A percentile compares a stretch with the other conserved stretches of the same genome.
Evolutionary conservation across 345 rosid species (phyloP).

Genomic region (Lepidium didymum): DNA sequence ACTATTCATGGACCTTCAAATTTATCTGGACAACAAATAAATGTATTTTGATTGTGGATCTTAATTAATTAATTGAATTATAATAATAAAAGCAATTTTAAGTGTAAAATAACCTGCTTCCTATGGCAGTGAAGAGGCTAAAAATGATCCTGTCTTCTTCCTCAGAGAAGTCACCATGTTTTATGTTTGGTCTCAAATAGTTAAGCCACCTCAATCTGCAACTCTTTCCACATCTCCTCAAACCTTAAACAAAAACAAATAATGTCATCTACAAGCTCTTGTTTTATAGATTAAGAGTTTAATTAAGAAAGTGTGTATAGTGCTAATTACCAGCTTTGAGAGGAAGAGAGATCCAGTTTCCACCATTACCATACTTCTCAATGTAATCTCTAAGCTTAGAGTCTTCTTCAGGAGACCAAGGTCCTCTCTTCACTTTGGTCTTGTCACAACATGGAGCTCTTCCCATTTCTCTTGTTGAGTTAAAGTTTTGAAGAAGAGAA

Average conservation of each 20-base stretch:
- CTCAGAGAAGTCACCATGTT: conserved; percentile 88
- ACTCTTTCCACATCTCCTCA: conserved; percentile 96
- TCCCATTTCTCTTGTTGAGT: conserved; percentile 46
- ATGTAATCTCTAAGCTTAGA: conserved; percentile 78
- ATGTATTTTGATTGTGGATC: not conserved
- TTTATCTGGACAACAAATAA: conserved; percentile 5
- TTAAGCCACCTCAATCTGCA: conserved; percentile 95
- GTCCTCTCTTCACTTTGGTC: conserved; percentile 91
- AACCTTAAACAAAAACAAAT: conserved; percentile 35
- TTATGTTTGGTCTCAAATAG: conserved; percentile 89
- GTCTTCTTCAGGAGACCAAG: conserved; percentile 98
- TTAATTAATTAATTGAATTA: not conserved
- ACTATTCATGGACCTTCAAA: conserved; percentile 8
- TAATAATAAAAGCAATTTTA: not conserved
- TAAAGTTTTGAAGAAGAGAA: conserved; percentile 12
- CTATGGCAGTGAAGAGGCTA: conserved; percentile 71
- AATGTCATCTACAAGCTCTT: not conserved
- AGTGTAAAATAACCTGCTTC: conserved; percentile 63
- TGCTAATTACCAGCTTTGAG: conserved; percentile 70
- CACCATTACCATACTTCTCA: conserved; percentile 77
- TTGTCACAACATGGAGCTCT: conserved; percentile 98
- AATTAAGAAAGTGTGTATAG: not conserved
- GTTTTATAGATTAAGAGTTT: not conserved
- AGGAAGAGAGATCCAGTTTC: conserved; percentile 94
- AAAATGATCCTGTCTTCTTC: conserved; percentile 78